Evolutionary conservation across 2,329 filamentous ascomycete genomes (phyloP).

Genomic region (Claviceps sorghi): DNA sequence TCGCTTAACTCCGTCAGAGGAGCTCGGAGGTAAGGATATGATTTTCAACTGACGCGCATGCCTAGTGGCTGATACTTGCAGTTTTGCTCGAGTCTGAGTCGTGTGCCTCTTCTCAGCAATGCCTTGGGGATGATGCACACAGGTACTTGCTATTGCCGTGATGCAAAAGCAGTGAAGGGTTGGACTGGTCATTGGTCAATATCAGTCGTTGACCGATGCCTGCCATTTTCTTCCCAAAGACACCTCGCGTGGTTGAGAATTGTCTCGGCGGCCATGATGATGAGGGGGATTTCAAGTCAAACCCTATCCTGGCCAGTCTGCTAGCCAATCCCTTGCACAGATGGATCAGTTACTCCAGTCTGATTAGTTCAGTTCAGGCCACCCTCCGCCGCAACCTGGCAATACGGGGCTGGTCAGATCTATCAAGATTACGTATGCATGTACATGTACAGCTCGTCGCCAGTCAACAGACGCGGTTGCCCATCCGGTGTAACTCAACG

Average conservation of each 20-base stretch:
- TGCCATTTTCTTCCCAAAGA: background rate
- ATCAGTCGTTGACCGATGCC: background rate
- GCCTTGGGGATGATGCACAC: too few species aligned
- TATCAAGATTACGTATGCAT: conserved; percentile 1
- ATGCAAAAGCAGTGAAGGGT: background rate
- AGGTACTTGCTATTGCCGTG: background rate
- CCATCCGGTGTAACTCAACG: background rate
- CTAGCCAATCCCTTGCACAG: background rate
- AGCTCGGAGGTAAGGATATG: background rate
- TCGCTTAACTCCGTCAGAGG: background rate
- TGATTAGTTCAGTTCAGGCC: background rate
- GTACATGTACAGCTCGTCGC: conserved; percentile 1
- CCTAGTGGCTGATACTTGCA: too few species aligned
- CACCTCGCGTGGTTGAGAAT: background rate
- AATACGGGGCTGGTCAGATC: conserved; percentile 3
- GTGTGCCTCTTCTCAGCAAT: too few species aligned
- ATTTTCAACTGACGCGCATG: too few species aligned
- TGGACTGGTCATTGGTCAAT: background rate
- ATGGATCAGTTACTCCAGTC: background rate
- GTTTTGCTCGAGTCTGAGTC: too few species aligned
- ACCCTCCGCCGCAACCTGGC: conserved; percentile 1
- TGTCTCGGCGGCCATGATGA: background rate
- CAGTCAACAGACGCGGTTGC: background rate
- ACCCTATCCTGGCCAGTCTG: background rate
- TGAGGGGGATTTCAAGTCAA: background rate